Conservation (phyloP, 495 filamentous ascomycete species). For the Annulohypoxylon stygium region DNA sequence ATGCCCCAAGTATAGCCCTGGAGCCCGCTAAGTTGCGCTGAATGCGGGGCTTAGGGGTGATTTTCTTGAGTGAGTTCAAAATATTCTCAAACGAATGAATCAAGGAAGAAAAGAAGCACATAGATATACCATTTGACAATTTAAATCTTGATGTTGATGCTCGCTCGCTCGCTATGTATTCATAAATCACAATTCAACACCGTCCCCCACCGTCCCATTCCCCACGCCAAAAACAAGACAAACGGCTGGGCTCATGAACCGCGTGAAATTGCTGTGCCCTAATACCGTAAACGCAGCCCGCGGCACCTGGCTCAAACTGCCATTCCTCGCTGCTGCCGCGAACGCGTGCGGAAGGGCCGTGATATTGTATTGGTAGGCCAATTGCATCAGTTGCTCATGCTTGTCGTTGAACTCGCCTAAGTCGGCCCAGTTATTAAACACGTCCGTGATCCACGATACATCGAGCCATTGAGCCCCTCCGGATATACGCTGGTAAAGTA, state of each 20-base stretch:
- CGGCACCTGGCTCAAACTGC: not conserved
- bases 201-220: not conserved
- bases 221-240: not conserved
- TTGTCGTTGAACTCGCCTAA: slow-evolving; percentile 2
- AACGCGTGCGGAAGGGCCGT: not conserved
- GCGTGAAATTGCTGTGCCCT: not conserved
- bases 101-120: not conserved
- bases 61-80: too few species aligned
- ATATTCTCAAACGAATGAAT: not conserved
- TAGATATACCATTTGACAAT: not conserved
- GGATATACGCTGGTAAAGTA: not conserved
- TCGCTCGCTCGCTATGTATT: not conserved
- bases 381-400: not conserved
- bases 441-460: not conserved
- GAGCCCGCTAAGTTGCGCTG: too few species aligned
- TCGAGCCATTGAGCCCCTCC: not conserved
- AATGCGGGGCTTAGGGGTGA: too few species aligned
- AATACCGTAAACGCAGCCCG: not conserved
- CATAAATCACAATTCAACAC: not conserved
- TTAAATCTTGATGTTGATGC: not conserved
- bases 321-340: not conserved
- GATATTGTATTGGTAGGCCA: not conserved
- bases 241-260: not conserved
- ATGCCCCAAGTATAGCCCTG: too few species aligned
- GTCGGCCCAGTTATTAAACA: not conserved